A percentile compares a stretch with the other conserved stretches of the same genome.
Conservation (phyloP, 768 basidiomycete genomes). For the Hypsizygus marmoreus region DNA sequence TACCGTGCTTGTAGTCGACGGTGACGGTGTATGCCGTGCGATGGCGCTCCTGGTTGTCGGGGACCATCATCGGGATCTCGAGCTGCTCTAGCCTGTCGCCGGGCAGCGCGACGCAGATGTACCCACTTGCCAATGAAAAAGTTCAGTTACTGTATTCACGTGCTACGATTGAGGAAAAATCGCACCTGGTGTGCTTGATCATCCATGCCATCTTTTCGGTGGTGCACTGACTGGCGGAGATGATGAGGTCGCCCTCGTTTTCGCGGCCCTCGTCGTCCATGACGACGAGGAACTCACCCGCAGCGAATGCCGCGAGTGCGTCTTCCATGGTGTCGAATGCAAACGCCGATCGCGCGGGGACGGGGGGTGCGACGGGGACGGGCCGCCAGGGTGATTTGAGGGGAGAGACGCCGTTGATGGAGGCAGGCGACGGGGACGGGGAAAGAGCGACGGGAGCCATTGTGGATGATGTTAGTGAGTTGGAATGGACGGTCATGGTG, state of each 20-base stretch:
- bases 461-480: constrained; percentile 4
- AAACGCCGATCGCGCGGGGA: constrained; percentile 43
- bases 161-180: constrained; percentile 1
- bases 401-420: not conserved
- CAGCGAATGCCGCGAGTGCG: constrained; percentile 72
- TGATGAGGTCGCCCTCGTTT: constrained; percentile 97
- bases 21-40: constrained; percentile 96
- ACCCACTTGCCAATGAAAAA: constrained; percentile 63
- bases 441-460: constrained; percentile 17
- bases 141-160: constrained; percentile 1
- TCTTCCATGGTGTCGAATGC: constrained; percentile 81
- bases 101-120: constrained; percentile 88
- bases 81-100: constrained; percentile 74
- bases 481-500: constrained; percentile 2
- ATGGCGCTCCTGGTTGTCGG: constrained; percentile 85
- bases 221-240: constrained; percentile 80
- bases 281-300: constrained; percentile 92
- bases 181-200: constrained; percentile 92
- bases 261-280: constrained; percentile 97
- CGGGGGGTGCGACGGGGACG: constrained; percentile 34
- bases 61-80: constrained; percentile 93
- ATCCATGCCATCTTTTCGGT: constrained; percentile 99
- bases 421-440: constrained; percentile 1
- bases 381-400: constrained; percentile 25
- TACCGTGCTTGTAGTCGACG: constrained; percentile 89